Evolutionary conservation across 148 eudicot genomes (phyloP), one percentile per base, ranked within the genome.

Genomic region (Chenopodium formosanum): DNA sequence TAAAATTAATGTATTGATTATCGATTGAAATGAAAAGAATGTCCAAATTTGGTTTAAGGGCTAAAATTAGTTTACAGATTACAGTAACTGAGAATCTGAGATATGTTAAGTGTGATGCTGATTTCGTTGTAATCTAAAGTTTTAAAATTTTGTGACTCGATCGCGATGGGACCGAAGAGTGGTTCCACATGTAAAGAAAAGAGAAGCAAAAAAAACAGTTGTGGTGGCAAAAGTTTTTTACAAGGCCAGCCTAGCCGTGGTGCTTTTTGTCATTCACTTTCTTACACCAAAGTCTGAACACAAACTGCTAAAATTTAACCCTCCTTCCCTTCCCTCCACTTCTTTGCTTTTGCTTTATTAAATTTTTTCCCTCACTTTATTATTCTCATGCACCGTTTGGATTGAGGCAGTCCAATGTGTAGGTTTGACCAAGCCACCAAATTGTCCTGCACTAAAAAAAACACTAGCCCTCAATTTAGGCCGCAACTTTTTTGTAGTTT

Each of bases 401-500:
- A 77, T 72, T 4, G 34, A 74, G 63, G 44, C 82, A 78, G 87
- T 85, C 87, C 81, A 74, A 83, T 80, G 56, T 52, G 27, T 80
- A 40, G 81, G 85, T 89, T 91, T 92, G 93, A 91, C 96, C 92
- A 77, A 75, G 75, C 70, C 91, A 83, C 89, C 81, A n/a, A 81
- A 20, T 62, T 27, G 34, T n/a, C 78, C 75, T 53, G 37, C 66
- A 52, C 86, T 86, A 11, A 83, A 37, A 40, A 40, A 11, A 78
- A 77, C 83, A 80, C 79, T 32, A 71, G 80, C 84, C 84, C 86
- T 71, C 83, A 71, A 70, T 63, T 80, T 65, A 80, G 83, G 86
- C 83, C 83, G 69, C 80, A 62, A 29, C 81, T 80, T 82, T 83
- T 62, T 27, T 46, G 74, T 68, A n/a, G 29, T 64, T 76, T 76